Evolutionary conservation across 163 green algal species (phyloP), one percentile per base, ranked within the genome.

Genomic region (Scenedesmus sp.): DNA sequence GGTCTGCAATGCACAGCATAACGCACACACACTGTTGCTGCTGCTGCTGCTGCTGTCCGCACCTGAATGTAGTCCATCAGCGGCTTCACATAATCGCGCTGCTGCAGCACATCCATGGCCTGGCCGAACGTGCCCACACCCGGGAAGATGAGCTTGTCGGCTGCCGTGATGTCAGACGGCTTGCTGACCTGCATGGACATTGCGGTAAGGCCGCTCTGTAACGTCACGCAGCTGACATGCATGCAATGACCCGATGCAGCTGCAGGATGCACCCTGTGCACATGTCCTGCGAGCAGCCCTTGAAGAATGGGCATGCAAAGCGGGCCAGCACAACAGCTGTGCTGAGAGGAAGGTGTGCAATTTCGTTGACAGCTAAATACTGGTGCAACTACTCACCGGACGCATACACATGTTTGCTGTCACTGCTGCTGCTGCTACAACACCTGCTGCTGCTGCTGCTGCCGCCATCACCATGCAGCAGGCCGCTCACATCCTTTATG

Each of bases 101-200:
- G 18, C 26, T 94, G 92, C 9, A 99, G 90, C 30, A 97, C 95
- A 0, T 96, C 90, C 95, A 99, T 99, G 40, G 97, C 97, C 91
- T 98, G 94, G 0, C 96, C 98, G 94, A 97, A 99, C 46, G 95
- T 96, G 76, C 98, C 98, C 6, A 99, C 98, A 15, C 98, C 98
- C 12, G 98, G 98, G 92, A 99, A 99, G 1, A 99, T 94, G 2
- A 99, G 93, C 82, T 94, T 93, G 15, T 97, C 87, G 2, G 98
- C 98, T 35, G 90, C 89, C 0, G 87, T 61, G 61, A 99, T 98
- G 89, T 99, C 98, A 1, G 91, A 84, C 0, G 95, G 93, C 51
- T 92, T 95, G 43, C 95, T 87, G 15, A 98, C 96, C 96, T 98
- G 95, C 15, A 59, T 37, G 65, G 18, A 7, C 2, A 20, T 30